Evolutionary conservation across 768 basidiomycete genomes (phyloP), one percentile per base, ranked within the genome.

Genomic region (Kwoniella shandongensis): DNA sequence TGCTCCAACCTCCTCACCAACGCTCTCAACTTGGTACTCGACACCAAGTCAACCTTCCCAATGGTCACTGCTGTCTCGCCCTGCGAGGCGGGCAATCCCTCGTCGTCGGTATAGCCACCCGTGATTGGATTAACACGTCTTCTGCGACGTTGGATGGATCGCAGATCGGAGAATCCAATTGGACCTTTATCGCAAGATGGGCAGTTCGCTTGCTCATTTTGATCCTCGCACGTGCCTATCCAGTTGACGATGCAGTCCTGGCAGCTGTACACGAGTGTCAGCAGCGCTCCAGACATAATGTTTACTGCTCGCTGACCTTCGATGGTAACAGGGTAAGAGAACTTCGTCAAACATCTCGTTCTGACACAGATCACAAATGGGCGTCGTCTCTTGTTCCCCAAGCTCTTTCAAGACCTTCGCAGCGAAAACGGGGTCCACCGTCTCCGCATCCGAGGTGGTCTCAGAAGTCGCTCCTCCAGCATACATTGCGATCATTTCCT

Each of bases 1-100:
- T 51, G 70, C 84, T 89, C 81, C 4, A 98, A 81, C 70, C 86
- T 83, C 56, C 83, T 81, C 8, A 89, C 76, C 25, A 98, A 78
- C 1, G 92, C 92, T 52, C 91, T 83, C 2, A 98, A 79, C 76
- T 98, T 98, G 0, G 93, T 96, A 8, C 89, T 92, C 3, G 89
- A 88, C 36, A 84, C 82, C 76, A 96, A 90, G 76, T 93, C 85
- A 62, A 91, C 91, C 63, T 85, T 83, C 11, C 88, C 81, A 42
- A 93, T 77, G 13, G 83, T 78, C 25, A 91, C 79, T 13, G 53
- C 61, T 25, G 51, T 47, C 17, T 67, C 58, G 22, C 56, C 63
- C 25, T 55, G 20, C 7, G 50, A 40, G 6, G 51, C 44, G 1
- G 58, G 54, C n/a, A 51, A 44, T 3, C 54, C 65, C 10, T 67